Evolutionary conservation across 2,329 filamentous ascomycete species (phyloP), one percentile per base, ranked within the genome.

Genomic region (Ophioceras dolichostomum): DNA sequence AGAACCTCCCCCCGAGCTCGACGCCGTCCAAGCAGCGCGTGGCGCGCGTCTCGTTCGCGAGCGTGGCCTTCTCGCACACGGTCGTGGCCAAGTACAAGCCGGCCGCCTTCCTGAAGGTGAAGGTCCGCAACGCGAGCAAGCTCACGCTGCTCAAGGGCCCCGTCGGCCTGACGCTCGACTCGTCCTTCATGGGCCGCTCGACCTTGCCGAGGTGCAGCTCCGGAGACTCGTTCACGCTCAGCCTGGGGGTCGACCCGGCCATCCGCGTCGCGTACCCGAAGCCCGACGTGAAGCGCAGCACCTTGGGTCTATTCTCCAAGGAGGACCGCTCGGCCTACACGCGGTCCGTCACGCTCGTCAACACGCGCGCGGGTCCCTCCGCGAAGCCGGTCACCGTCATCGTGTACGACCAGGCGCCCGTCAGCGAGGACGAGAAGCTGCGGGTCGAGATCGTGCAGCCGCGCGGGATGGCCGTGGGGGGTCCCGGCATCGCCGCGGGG

Each of bases 101-200:
- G 3, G 67, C 60, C 3, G 76, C 75, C 2, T 78, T 74, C 56
- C 65, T 80, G 37, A 68, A 70, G 42, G 73, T 72, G 13, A 62
- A 64, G 36, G 53, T 80, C 29, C 62, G 60, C 36, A 80, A 80
- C 51, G 58, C 52, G 13, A 72, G 67, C 48, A 65, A 64, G 43
- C 60, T 76, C 31, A 70, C 71, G 0, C 59, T 80, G 6, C 64
- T 77, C 16, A 59, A 60, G 35, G 75, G 74, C 4, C 62, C 62
- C 2, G 63, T 65, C 0, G 71, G 73, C 5, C 58, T 80, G 7
- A 78, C 71, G 1, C 65, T 80, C n/a, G 76, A 81, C 48, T 71
- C 73, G 3, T 64, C 64, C 8, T 80, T 79, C 54, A 58, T 80
- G 38, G 75, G 76, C 4, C 70, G 70, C 39, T 65, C 67, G 2